These are phyloP conservation scores for Kalmanozyma brasiliensis DNA, from an alignment of 1,284 basidiomycete genomes.

Conservation along the genomic window DNA sequence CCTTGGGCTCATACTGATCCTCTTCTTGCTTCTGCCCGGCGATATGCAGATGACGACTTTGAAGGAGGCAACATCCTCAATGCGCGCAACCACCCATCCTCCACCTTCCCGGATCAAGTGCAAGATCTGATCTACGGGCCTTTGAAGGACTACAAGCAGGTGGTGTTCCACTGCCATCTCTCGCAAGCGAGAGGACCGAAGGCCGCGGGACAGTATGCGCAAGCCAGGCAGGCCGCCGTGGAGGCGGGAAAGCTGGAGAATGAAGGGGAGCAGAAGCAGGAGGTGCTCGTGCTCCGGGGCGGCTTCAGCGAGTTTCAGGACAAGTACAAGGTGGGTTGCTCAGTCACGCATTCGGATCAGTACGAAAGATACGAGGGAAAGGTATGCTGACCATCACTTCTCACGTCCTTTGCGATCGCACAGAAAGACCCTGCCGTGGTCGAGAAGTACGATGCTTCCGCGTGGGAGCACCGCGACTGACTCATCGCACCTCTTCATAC, in stretches of 20 bases:
- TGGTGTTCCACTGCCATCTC: slow-evolving; percentile 68
- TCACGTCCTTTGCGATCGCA: too few species aligned
- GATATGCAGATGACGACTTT: slow-evolving; percentile 65
- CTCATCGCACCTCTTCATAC: background rate
- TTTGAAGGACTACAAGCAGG: slow-evolving; percentile 55
- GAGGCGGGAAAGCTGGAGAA: slow-evolving; percentile 20
- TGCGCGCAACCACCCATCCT: slow-evolving; percentile 58
- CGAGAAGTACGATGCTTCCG: slow-evolving; percentile 61
- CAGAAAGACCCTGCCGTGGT: slow-evolving; percentile 58
- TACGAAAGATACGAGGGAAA: too few species aligned
- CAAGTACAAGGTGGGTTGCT: slow-evolving; percentile 58
- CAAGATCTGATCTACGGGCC: slow-evolving; percentile 55
- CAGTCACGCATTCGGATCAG: too few species aligned
- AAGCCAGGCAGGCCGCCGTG: slow-evolving; percentile 53
- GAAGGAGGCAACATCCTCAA: slow-evolving; percentile 67
- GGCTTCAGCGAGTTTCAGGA: slow-evolving; percentile 66
- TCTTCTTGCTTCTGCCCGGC: background rate
- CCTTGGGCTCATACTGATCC: background rate
- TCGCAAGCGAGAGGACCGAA: slow-evolving; percentile 68
- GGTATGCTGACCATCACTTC: too few species aligned
- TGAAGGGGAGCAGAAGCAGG: slow-evolving; percentile 37
- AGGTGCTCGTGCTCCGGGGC: slow-evolving; percentile 66
- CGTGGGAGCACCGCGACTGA: slow-evolving; percentile 59
- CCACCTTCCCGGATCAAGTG: slow-evolving; percentile 53
- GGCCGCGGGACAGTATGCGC: slow-evolving; percentile 66